These are phyloP conservation scores for Picea glauca DNA, from an alignment of 75 land plant genomes.

Conservation along the genomic window DNA sequence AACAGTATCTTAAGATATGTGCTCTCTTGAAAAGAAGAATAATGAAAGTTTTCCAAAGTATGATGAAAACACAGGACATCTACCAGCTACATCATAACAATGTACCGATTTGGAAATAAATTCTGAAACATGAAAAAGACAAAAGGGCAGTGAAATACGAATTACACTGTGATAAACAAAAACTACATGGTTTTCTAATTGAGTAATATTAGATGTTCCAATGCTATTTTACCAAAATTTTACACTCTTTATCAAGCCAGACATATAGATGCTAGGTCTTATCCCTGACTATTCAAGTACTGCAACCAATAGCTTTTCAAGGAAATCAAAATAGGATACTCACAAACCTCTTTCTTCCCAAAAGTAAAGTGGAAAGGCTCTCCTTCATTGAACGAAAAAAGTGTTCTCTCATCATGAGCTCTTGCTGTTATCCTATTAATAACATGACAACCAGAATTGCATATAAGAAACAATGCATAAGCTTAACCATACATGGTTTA, in stretches of 20 bases:
- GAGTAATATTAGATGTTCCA: background rate
- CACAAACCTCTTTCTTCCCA: constrained; percentile 81
- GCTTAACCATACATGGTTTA: background rate
- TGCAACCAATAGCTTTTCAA: background rate
- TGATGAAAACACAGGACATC: background rate
- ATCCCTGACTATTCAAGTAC: background rate
- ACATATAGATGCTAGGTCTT: background rate
- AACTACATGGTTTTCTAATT: background rate
- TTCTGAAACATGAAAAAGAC: background rate
- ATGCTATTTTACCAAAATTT: background rate
- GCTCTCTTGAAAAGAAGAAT: background rate
- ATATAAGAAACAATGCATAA: background rate
- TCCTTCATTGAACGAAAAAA: constrained; percentile 45
- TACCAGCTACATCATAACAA: background rate
- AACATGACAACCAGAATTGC: background rate
- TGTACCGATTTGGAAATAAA: background rate
- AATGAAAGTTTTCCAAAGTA: background rate
- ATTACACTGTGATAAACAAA: background rate
- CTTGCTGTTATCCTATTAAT: constrained; percentile 65
- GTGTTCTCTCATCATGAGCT: constrained; percentile 41
- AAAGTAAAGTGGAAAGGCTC: constrained; percentile 81
- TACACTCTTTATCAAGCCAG: background rate
- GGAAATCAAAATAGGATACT: constrained; percentile 6
- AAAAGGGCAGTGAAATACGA: background rate
- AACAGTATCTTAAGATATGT: constrained; percentile 1